Percentiles rank a stretch among this genome's conserved stretches.
phyloP scores from a whole-genome alignment of 2,329 filamentous ascomycete species.

The Sporothrix luriei region DNA sequence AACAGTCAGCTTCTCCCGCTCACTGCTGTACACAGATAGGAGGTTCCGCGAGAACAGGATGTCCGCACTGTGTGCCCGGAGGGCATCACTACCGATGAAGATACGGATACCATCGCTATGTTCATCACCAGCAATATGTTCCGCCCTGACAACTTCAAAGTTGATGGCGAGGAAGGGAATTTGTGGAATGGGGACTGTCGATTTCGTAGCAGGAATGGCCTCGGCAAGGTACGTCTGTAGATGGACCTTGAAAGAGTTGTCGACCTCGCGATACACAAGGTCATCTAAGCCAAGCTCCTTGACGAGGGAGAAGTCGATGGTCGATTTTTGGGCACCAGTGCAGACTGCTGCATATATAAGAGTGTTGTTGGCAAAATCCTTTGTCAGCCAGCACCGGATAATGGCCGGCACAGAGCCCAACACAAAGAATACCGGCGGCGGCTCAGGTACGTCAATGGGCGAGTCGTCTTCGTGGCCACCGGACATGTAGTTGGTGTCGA shows the following conservation, averaged over 20 bases:
- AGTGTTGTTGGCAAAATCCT: constrained; percentile 84
- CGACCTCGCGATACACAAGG: constrained; percentile 65
- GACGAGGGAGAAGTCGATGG: constrained; percentile 74
- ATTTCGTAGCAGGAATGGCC: constrained; percentile 75
- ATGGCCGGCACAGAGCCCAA: constrained; percentile 90
- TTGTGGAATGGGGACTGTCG: constrained; percentile 71
- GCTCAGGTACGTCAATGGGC: constrained; percentile 69
- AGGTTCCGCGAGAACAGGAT: constrained; percentile 90
- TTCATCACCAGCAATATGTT: constrained; percentile 51
- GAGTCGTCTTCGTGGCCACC: constrained; percentile 67
- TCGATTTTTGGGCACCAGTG: constrained; percentile 85
- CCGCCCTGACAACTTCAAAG: constrained; percentile 71
- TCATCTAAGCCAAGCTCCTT: constrained; percentile 71
- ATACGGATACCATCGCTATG: constrained; percentile 72
- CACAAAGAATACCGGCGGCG: constrained; percentile 81
- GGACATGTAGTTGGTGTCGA: constrained; percentile 71
- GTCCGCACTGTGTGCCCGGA: constrained; percentile 85
- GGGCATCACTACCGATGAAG: constrained; percentile 84
- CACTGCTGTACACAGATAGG: constrained; percentile 82
- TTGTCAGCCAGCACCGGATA: constrained; percentile 92
- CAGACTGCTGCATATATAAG: constrained; percentile 91
- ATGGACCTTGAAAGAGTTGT: constrained; percentile 69
- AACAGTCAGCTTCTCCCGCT: constrained; percentile 82
- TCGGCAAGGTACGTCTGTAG: constrained; percentile 88
- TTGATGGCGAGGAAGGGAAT: constrained; percentile 79